A percentile compares a stretch with the other conserved stretches of the same genome.
Evolutionary conservation across 1,284 basidiomycete genomes (phyloP).

Genomic region (Cutaneotrichosporon cavernicola): DNA sequence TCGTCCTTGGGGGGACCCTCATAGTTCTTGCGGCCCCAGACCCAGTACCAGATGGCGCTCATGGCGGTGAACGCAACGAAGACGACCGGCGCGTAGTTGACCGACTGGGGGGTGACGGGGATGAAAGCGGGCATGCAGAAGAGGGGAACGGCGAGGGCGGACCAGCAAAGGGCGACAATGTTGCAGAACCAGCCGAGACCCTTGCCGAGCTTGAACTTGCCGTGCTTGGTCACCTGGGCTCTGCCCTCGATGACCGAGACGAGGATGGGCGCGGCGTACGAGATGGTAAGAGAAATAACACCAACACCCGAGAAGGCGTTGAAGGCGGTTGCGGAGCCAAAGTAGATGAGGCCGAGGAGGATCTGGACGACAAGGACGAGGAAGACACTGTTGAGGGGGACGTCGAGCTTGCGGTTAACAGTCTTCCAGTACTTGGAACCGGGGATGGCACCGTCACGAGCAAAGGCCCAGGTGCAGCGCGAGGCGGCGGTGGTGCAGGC

Average conservation of each 20-base stretch:
- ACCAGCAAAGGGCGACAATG: conserved; percentile 24
- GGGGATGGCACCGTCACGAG: conserved; percentile 54
- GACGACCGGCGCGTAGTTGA: conserved; percentile 60
- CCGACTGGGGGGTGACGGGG: conserved; percentile 34
- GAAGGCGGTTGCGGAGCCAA: conserved; percentile 47
- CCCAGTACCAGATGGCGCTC: conserved; percentile 61
- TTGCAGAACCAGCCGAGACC: conserved; percentile 48
- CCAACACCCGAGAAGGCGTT: conserved; percentile 48
- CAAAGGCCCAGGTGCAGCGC: conserved; percentile 37
- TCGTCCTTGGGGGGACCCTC: conserved; percentile 31
- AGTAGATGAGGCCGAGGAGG: conserved; percentile 51
- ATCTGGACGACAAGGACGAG: conserved; percentile 50
- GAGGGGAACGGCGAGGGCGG: conserved; percentile 20
- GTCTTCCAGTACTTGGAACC: conserved; percentile 42
- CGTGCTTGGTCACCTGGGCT: conserved; percentile 38
- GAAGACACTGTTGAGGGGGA: conserved; percentile 52
- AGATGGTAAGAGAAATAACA: conserved; percentile 43
- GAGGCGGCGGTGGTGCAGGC: conserved; percentile 51
- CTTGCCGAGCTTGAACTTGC: conserved; percentile 42
- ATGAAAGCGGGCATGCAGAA: conserved; percentile 32
- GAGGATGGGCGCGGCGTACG: conserved; percentile 52
- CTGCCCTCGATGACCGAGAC: conserved; percentile 49
- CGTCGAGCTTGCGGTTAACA: conserved; percentile 47
- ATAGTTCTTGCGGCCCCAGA: conserved; percentile 49
- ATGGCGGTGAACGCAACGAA: conserved; percentile 62